Base-by-base conservation (phyloP, 2,329 filamentous ascomycete species). In the Cytospora leucostoma region DNA sequence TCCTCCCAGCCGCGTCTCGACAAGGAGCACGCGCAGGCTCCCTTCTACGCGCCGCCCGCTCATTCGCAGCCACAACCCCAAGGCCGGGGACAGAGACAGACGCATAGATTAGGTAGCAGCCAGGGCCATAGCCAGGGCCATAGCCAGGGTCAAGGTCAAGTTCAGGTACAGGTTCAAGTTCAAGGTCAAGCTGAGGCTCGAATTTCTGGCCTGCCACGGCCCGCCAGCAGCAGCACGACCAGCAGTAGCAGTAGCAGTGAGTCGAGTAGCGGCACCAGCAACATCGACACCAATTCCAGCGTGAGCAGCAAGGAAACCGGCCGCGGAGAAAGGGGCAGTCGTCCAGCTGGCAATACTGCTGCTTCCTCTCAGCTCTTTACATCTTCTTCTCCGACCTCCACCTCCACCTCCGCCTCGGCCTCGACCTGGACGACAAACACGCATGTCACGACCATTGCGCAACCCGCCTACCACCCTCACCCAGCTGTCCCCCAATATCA, bases 281-380 rank as follows among this genome's bases (percentile, higher is more conserved):
- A 61, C 58, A 35, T 44, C 50, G 37, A 60, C 50, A 50, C 51
- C 11, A 27, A 19, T 50, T 55, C 52, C 13, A 51, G 59, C 35
- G 35, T 49, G 27, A 44, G 53, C 34, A n/a, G 54, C 52, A 37
- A 53, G 38, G 33, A 54, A 15, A 17, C 55, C 21, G 49, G 32
- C 17, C 37, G 32, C 6, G 53, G 35, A 66, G 68, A 70, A 71
- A 71, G 70, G 71, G 71, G 72, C 69, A 71, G 72, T 72, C 55
- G 21, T 19, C 37, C 71, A 7, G 33, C 50, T 51, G 37, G 32
- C 15, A 44, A 19, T 19, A 27, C 12, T n/a, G 37, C 44, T 15
- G 40, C 50, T 35, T 21, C 11, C n/a, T 17, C 33, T 21, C 56
- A 58, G 56, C 34, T 27, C 27, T 27, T 27, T 27, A 27, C 56